These are phyloP conservation scores for Xerocomellus intermedius DNA, from an alignment of 768 basidiomycete genomes.

Conservation along the genomic window DNA sequence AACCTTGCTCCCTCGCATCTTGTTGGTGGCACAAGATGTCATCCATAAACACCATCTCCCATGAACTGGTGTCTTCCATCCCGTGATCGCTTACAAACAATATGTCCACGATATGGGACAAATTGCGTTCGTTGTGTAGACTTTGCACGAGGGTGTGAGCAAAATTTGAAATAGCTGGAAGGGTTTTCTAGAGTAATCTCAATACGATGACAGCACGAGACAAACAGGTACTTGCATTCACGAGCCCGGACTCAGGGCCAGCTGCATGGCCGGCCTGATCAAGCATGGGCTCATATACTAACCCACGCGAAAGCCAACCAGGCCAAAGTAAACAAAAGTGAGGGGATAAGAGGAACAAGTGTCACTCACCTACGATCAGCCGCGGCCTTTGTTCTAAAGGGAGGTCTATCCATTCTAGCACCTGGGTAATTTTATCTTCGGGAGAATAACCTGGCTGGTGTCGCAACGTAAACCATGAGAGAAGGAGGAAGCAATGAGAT, in stretches of 20 bases:
- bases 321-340: neutral
- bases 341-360: neutral
- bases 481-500: neutral
- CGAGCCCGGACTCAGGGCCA: slow-evolving; percentile 61
- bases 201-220: neutral
- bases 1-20: slow-evolving; percentile 7
- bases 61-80: slow-evolving; percentile 81
- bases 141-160: slow-evolving; percentile 43
- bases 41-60: slow-evolving; percentile 74
- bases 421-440: slow-evolving; percentile 65
- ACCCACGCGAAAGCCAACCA: neutral
- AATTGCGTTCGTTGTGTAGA: slow-evolving; percentile 65
- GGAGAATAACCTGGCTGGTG: slow-evolving; percentile 1
- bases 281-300: slow-evolving; percentile 80
- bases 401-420: slow-evolving; percentile 74
- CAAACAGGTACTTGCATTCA: slow-evolving; percentile 52
- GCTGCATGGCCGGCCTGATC: slow-evolving; percentile 77
- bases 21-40: slow-evolving; percentile 30
- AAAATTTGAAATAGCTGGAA: slow-evolving; percentile 65
- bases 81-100: slow-evolving; percentile 87
- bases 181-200: slow-evolving; percentile 48
- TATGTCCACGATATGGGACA: slow-evolving; percentile 78
- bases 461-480: neutral
- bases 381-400: slow-evolving; percentile 61
- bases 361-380: slow-evolving; percentile 57